Percentiles rank a stretch among this genome's conserved stretches.
phyloP scores from a whole-genome alignment of 2,329 filamentous ascomycete species.

The Exophiala sideris region DNA sequence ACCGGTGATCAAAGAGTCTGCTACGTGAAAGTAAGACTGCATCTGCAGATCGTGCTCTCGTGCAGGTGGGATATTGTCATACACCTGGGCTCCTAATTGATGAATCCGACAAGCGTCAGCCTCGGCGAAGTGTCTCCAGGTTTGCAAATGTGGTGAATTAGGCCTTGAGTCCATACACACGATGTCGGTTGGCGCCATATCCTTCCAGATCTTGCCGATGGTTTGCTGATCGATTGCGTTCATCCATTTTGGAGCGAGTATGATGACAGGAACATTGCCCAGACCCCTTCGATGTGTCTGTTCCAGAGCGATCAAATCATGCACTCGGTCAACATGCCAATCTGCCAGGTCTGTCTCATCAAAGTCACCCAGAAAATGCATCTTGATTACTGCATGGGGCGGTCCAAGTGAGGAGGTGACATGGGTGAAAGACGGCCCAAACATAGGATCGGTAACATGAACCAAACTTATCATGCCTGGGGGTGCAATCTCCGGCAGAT shows the following conservation, averaged over 20 bases:
- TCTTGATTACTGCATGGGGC: constrained; percentile 40
- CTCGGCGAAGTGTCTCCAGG: constrained; percentile 40
- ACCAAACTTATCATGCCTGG: constrained; percentile 59
- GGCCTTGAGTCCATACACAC: constrained; percentile 54
- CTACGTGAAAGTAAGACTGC: constrained; percentile 59
- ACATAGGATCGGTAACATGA: constrained; percentile 48
- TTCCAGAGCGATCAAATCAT: constrained; percentile 52
- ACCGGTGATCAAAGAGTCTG: constrained; percentile 29
- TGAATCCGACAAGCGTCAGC: constrained; percentile 38
- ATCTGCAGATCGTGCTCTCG: constrained; percentile 55
- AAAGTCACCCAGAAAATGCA: constrained; percentile 53
- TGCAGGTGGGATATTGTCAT: constrained; percentile 50
- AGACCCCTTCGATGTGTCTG: constrained; percentile 39
- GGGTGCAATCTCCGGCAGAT: constrained; percentile 57
- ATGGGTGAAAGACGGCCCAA: constrained; percentile 58
- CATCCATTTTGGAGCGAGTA: constrained; percentile 58
- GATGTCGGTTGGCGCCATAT: constrained; percentile 49
- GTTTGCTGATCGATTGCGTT: constrained; percentile 51
- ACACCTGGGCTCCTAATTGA: constrained; percentile 45
- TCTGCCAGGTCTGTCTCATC: constrained; percentile 56
- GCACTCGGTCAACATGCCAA: constrained; percentile 52
- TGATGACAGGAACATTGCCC: constrained; percentile 49
- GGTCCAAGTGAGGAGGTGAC: constrained; percentile 27
- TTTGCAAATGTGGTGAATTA: constrained; percentile 41
- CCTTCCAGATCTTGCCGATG: constrained; percentile 45